phyloP scores from a whole-genome alignment of 345 rosid species.

The Excoecaria agallocha region DNA sequence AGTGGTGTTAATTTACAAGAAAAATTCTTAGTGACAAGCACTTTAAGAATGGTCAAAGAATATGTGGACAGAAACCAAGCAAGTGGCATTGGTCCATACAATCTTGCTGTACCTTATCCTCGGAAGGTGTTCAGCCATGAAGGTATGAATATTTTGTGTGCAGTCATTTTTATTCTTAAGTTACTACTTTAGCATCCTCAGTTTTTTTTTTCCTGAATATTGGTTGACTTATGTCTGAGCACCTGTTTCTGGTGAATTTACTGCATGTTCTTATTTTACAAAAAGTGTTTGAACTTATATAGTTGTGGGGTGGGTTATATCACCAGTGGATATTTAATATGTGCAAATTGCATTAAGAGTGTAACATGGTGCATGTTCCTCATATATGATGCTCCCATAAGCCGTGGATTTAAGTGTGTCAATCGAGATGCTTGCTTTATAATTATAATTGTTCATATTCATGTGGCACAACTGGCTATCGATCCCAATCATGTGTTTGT shows the following conservation, averaged over 20 bases:
- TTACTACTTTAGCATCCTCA: not conserved
- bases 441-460: not conserved
- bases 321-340: not conserved
- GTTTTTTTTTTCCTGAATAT: slow-evolving; percentile 1
- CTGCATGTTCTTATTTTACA: not conserved
- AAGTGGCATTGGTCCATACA: slow-evolving; percentile 45
- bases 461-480: not conserved
- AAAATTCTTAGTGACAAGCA: slow-evolving; percentile 57
- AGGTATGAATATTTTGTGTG: slow-evolving; percentile 45
- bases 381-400: not conserved
- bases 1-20: slow-evolving; percentile 63
- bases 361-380: not conserved
- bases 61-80: slow-evolving; percentile 61
- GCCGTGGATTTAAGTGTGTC: not conserved
- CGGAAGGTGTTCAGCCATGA: slow-evolving; percentile 72
- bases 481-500: not conserved
- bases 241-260: not conserved
- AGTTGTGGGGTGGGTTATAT: not conserved
- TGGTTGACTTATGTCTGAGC: not conserved
- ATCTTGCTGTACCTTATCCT: slow-evolving; percentile 89
- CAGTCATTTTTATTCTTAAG: not conserved
- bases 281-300: not conserved
- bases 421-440: not conserved
- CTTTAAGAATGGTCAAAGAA: slow-evolving; percentile 64
- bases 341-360: not conserved